phyloP scores from a whole-genome alignment of 2,329 filamentous ascomycete species.

The Zymoseptoria brevis region DNA sequence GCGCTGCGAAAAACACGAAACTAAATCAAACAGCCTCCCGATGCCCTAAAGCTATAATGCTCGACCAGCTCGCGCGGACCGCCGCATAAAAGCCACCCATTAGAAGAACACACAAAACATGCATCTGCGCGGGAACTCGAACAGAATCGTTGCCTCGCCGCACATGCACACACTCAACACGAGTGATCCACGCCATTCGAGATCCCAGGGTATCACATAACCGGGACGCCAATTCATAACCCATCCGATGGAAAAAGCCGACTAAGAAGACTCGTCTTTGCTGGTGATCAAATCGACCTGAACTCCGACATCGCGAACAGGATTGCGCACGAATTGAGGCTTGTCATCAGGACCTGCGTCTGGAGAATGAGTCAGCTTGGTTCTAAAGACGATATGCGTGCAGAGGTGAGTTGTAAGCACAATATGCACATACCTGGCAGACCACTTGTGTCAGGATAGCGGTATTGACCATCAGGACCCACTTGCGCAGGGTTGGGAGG shows the following conservation, averaged over 20 bases:
- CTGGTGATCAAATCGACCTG: conserved; percentile 22
- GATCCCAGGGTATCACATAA: conserved; percentile 11
- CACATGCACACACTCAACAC: not conserved
- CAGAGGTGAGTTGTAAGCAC: conserved; percentile 30
- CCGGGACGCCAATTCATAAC: conserved; percentile 1
- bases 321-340: not conserved
- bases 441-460: conserved; percentile 37
- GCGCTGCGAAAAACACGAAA: not conserved
- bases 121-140: conserved; percentile 5
- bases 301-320: conserved; percentile 22
- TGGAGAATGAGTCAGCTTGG: conserved; percentile 25
- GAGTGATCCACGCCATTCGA: not conserved
- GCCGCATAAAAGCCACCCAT: conserved; percentile 8
- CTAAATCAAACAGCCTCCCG: not conserved
- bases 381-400: conserved; percentile 28
- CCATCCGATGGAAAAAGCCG: not conserved
- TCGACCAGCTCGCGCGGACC: not conserved
- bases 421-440: conserved; percentile 39
- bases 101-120: conserved; percentile 4
- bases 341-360: conserved; percentile 2
- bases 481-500: conserved; percentile 41
- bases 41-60: not conserved
- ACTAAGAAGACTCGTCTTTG: conserved; percentile 21
- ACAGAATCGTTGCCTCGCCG: not conserved
- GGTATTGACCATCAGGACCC: conserved; percentile 27